A percentile compares a stretch with the other conserved stretches of the same genome.
phyloP scores from a whole-genome alignment of 2,329 filamentous ascomycete genomes.

The Microdochium trichocladiopsis region DNA sequence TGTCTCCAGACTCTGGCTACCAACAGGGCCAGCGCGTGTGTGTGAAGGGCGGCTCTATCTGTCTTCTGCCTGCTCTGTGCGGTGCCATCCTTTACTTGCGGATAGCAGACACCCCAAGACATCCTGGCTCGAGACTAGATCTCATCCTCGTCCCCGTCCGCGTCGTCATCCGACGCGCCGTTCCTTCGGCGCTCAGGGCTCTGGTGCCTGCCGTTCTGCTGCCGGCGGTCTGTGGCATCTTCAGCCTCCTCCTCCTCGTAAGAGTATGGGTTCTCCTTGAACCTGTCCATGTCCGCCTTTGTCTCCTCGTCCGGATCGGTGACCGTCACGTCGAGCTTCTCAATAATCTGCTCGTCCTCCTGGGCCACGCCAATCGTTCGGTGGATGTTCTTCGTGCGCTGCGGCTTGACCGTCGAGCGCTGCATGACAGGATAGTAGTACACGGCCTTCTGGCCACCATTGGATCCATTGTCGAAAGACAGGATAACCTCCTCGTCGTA shows the following conservation, averaged over 20 bases:
- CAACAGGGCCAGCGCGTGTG: background rate
- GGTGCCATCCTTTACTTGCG: too few relatives aligned
- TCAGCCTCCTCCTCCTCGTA: slow-evolving; percentile 25
- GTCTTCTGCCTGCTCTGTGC: too few relatives aligned
- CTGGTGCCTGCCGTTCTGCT: slow-evolving; percentile 6
- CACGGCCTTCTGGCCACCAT: slow-evolving; percentile 43
- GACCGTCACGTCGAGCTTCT: slow-evolving; percentile 48
- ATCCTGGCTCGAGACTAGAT: slow-evolving; percentile 6
- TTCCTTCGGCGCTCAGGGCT: background rate
- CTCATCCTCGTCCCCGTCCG: slow-evolving; percentile 20
- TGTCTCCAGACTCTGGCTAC: too few relatives aligned
- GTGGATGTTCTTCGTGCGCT: slow-evolving; percentile 57
- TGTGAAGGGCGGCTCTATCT: too few relatives aligned
- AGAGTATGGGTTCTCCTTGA: slow-evolving; percentile 44
- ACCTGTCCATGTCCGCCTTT: slow-evolving; percentile 41
- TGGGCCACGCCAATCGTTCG: slow-evolving; percentile 39
- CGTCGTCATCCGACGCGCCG: slow-evolving; percentile 11
- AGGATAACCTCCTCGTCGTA: slow-evolving; percentile 59
- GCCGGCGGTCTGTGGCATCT: slow-evolving; percentile 15
- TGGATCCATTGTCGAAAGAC: slow-evolving; percentile 41
- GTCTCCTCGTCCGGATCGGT: slow-evolving; percentile 49
- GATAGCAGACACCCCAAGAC: too few relatives aligned
- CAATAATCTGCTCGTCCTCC: slow-evolving; percentile 43
- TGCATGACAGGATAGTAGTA: slow-evolving; percentile 67
- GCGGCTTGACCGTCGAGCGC: slow-evolving; percentile 53